Evolutionary conservation across 305 asterid genomes (phyloP).

Genomic region (Fraxinus greggii): DNA sequence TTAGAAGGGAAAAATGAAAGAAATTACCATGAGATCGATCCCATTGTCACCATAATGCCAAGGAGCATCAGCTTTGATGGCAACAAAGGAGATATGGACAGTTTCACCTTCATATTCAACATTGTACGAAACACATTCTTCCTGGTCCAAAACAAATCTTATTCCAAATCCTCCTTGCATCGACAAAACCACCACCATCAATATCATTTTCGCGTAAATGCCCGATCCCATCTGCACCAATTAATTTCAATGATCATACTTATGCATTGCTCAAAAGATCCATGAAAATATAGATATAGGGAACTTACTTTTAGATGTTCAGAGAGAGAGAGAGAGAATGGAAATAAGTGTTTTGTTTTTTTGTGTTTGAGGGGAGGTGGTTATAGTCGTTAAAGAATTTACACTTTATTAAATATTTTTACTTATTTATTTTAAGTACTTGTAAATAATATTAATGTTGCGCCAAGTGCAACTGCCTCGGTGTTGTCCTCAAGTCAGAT

Average conservation of each 20-base stretch:
- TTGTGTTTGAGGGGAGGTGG: neutral
- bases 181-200: slow-evolving; percentile 6
- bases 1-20: neutral
- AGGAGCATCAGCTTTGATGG: slow-evolving; percentile 59
- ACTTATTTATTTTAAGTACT: neutral
- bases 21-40: slow-evolving; percentile 51
- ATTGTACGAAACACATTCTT: slow-evolving; percentile 73
- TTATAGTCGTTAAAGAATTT: slow-evolving; percentile 1
- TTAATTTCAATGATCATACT: neutral
- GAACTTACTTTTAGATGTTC: slow-evolving; percentile 8
- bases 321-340: neutral
- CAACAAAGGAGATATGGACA: slow-evolving; percentile 76
- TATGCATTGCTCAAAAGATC: neutral
- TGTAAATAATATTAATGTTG: neutral
- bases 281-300: neutral
- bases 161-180: slow-evolving; percentile 51
- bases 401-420: neutral
- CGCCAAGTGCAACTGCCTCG: neutral
- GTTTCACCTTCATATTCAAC: slow-evolving; percentile 63
- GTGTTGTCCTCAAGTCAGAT: neutral
- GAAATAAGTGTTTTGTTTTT: neutral
- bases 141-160: slow-evolving; percentile 71
- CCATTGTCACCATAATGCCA: slow-evolving; percentile 66
- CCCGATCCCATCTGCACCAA: slow-evolving; percentile 21
- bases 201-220: neutral